Evolutionary conservation across 345 rosid genomes (phyloP).

Genomic region (Ceriops zippeliana): DNA sequence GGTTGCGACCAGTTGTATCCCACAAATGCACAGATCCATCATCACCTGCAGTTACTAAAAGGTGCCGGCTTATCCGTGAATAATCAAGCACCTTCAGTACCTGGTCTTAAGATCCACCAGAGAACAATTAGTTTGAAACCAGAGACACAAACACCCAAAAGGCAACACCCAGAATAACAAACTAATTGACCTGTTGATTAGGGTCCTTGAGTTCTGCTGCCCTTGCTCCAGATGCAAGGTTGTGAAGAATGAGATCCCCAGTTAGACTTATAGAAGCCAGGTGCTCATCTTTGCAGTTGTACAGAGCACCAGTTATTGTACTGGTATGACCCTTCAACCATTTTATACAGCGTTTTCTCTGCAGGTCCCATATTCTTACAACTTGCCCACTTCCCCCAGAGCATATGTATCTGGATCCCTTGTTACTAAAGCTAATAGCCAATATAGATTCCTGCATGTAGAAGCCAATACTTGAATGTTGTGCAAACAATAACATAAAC

Average conservation of each 20-base stretch:
- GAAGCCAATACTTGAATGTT: neutral
- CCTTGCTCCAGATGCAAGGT: conserved; percentile 87
- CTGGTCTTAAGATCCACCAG: conserved; percentile 71
- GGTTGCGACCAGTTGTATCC: conserved; percentile 91
- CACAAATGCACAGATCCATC: conserved; percentile 95
- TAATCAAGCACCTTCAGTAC: conserved; percentile 94
- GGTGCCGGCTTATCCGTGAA: conserved; percentile 85
- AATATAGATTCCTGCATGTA: conserved; percentile 69
- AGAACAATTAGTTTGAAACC: conserved; percentile 37
- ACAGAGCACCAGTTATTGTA: conserved; percentile 82
- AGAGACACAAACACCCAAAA: conserved; percentile 20
- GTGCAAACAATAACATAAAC: neutral
- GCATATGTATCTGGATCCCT: conserved; percentile 87
- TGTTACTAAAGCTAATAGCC: conserved; percentile 82
- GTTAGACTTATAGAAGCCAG: conserved; percentile 87
- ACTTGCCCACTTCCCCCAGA: conserved; percentile 91
- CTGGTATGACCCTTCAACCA: conserved; percentile 87
- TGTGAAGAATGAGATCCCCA: conserved; percentile 92
- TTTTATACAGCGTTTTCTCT: conserved; percentile 86
- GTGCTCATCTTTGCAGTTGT: conserved; percentile 96
- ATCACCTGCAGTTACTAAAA: conserved; percentile 95
- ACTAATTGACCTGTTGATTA: conserved; percentile 73
- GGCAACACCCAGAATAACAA: conserved; percentile 23
- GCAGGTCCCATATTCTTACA: conserved; percentile 96
- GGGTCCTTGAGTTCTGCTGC: conserved; percentile 96